Evolutionary conservation across 1,284 basidiomycete genomes (phyloP), one percentile per base, ranked within the genome.

Genomic region (Malassezia vespertilionis): DNA sequence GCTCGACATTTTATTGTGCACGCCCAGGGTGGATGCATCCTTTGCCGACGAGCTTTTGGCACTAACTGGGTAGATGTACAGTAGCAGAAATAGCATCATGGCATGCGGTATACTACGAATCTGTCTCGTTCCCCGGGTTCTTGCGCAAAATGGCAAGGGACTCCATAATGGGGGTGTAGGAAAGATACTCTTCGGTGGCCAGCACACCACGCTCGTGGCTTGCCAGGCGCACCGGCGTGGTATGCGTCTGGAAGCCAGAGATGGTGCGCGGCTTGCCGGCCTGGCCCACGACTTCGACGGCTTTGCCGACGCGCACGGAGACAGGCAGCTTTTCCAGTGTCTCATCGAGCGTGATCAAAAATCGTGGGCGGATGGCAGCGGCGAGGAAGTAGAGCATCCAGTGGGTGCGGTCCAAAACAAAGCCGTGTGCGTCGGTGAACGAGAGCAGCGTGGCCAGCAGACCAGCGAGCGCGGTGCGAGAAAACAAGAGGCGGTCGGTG

Each of bases 341-440:
- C 52, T 89, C 79, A 73, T 95, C 83, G 23, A 97, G 81, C 1
- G 90, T 95, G 71, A 97, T 95, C 61, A 97, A 75, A 83, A 97
- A 95, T 47, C 93, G 82, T 9, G 93, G 93, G 74, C 88, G 93
- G 90, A 99, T 97, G 49, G 90, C 84, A 6, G 87, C 81, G 8
- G 82, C 82, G 35, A 97, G 79, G 78, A 89, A 90, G 76, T 86
- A 99, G 45, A 97, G 75, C 87, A 96, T 91, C 93, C 93, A 99
- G 73, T 96, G 91, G 56, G 85, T 83, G 72, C 84, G 90, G 69
- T 89, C 88, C 23, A 99, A 78, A 3, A 97, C 77, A 89, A 88
- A 93, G 52, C 80, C 78, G 74, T 89, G 86, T 14, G 88, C 82
- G 60, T 97, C 88, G 15, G 86, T 93, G 71, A 97, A 96, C 17